Base-by-base conservation (phyloP, 495 filamentous ascomycete species). In the Trichoderma orchidacearum region DNA sequence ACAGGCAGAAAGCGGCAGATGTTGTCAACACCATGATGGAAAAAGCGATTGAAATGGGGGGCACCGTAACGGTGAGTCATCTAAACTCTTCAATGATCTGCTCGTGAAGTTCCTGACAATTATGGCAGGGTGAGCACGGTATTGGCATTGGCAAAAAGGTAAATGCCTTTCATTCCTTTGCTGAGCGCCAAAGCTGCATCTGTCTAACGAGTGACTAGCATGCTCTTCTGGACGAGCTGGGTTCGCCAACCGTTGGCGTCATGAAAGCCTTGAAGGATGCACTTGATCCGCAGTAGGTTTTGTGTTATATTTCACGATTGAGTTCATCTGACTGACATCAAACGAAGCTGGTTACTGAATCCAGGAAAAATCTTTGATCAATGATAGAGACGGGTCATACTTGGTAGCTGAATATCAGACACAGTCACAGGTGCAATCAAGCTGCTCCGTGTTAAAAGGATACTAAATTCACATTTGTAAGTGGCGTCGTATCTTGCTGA, bases 81-180 rank as follows among this genome's bases (percentile, higher is more conserved):
- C 4, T 23, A 9, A n/a, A 27, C 4, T 21, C 12, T 36, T 45
- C 11, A 28, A 18, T 30, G n/a, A 15, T 30, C 13, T 2, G 27
- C 11, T 23, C 1, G 15, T 17, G 3, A n/a, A 12, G 7, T 3
- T 9, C 5, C 35, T 53, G 28, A 53, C 30, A 28, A 3, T 0
- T 8, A 13, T 31, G 4, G 8, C 21, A 60, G 58, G 68, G 68
- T 23, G 66, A 71, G 53, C 68, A 70, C 51, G 67, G 61, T 2
- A 69, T 71, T 34, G 67, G 68, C 9, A 64, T 71, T 38, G 68
- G 68, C 0, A 71, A 70, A 58, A 68, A 67, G 59, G 63, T 60
- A 48, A 27, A n/a, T n/a, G n/a, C n/a, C n/a, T n/a, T n/a, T n/a
- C n/a, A n/a, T n/a, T n/a, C n/a, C n/a, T n/a, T n/a, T n/a, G n/a